Conservation (phyloP, 495 filamentous ascomycete species). For the Neurospora sp. region DNA sequence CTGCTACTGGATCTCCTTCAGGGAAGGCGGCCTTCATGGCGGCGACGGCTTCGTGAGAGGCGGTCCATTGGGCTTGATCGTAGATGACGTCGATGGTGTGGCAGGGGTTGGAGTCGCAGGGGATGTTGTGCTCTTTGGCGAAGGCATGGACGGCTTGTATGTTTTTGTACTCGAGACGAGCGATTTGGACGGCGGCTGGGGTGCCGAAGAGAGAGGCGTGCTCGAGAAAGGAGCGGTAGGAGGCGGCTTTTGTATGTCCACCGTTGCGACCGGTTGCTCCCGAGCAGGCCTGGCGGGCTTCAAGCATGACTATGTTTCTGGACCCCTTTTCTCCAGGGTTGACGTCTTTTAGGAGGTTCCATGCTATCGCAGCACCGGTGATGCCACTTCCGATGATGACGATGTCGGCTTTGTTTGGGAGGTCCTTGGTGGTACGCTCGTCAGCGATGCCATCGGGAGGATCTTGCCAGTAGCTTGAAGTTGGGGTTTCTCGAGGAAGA, state of each 20-base stretch:
- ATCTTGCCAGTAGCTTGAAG: slow-evolving; percentile 61
- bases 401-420: slow-evolving; percentile 41
- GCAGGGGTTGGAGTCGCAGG: slow-evolving; percentile 40
- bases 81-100: slow-evolving; percentile 52
- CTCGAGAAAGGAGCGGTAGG: slow-evolving; percentile 44
- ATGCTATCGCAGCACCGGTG: slow-evolving; percentile 51
- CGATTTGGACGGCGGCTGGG: slow-evolving; percentile 42
- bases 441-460: slow-evolving; percentile 48
- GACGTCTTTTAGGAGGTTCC: slow-evolving; percentile 37
- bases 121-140: slow-evolving; percentile 37
- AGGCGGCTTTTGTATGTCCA: slow-evolving; percentile 55
- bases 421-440: slow-evolving; percentile 33
- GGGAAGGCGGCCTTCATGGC: slow-evolving; percentile 38
- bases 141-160: slow-evolving; percentile 46
- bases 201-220: slow-evolving; percentile 30
- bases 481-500: slow-evolving; percentile 48
- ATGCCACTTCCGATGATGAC: slow-evolving; percentile 66
- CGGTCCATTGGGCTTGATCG: slow-evolving; percentile 34
- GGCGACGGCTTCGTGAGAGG: slow-evolving; percentile 29
- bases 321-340: background rate
- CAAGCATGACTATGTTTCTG: slow-evolving; percentile 43
- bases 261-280: slow-evolving; percentile 55
- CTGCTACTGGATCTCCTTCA: slow-evolving; percentile 26
- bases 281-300: slow-evolving; percentile 45
- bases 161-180: slow-evolving; percentile 45